Base-by-base conservation (phyloP, 352 stramenopile genomes). In the Globisporangium viniferum region DNA sequence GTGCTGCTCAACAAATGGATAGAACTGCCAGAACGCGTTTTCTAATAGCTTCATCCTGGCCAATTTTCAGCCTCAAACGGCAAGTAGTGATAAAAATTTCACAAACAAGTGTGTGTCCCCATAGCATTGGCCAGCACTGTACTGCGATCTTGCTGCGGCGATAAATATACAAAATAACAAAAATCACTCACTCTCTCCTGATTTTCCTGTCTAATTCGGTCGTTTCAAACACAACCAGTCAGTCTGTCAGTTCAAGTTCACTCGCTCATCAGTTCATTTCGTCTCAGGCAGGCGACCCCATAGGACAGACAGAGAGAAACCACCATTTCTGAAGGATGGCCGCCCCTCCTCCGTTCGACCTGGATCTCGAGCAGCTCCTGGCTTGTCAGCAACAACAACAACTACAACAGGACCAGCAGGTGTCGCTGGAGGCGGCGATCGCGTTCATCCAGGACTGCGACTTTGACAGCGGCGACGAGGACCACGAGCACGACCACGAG, bases 351-450 rank as follows among this genome's bases (percentile, higher is more conserved):
- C 41, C 41, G 41, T 48, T 48, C 41, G 14, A 48, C 41, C 2
- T 48, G 41, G 41, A 48, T 20, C 41, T 48, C 41, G 14, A 48
- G 3, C 41, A n/a, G 41, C 41, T 48, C 41, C 14, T 48, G 2
- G 14, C 41, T 48, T 4, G 41, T n/a, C 41, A 48, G 41, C 14
- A 48, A 2, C 41, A 48, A 1, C 36, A 44, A 15, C 36, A 44
- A 44, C n/a, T 31, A 7, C n/a, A 55, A 7, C 48, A 55, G 20
- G 20, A 55, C 12, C n/a, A 57, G 51, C 51, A 59, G 33, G 35
- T 67, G 48, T 59, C 61, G 22, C 49, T 67, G 0, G 62, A 67
- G 18, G 49, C 62, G 12, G 51, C 62, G 62, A 51, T 67, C 33
- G 62, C 62, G 51, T 67, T 67, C 51, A 54, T 67, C 5, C 48